Evolutionary conservation across 495 filamentous ascomycete species (phyloP).

Genomic region (Beverwykella pulmonaria): DNA sequence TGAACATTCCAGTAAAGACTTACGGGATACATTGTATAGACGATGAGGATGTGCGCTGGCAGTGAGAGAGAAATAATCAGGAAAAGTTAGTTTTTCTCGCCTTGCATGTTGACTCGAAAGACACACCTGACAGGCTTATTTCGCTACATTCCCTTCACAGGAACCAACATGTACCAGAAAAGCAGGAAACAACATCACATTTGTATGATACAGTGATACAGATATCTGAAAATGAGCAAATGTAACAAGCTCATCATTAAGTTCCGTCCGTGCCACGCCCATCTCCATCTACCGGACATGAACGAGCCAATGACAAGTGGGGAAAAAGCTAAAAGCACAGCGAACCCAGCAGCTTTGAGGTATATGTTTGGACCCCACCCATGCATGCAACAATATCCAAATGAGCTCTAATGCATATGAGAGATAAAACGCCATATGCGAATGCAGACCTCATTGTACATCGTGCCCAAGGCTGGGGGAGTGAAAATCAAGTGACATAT

Average conservation of each 20-base stretch:
- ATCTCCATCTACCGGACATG: constrained; percentile 5
- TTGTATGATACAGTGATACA: not conserved
- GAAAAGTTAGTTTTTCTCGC: too few species aligned
- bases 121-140: too few species aligned
- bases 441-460: constrained; percentile 9
- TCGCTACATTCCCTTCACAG: not conserved
- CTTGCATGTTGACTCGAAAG: too few species aligned
- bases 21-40: too few species aligned
- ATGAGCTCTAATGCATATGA: constrained; percentile 4
- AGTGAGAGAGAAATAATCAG: too few species aligned
- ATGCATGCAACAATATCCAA: constrained; percentile 18
- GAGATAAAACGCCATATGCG: constrained; percentile 3
- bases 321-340: not conserved
- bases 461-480: not conserved
- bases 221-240: not conserved
- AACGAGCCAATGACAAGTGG: constrained; percentile 8
- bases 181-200: not conserved
- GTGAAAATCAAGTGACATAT: constrained; percentile 1
- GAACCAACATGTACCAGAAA: not conserved
- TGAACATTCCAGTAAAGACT: too few species aligned
- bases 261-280: not conserved
- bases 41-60: too few species aligned
- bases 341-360: constrained; percentile 4
- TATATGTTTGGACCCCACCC: constrained; percentile 9
- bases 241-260: not conserved